A percentile compares a stretch with the other conserved stretches of the same genome.
Conservation (phyloP, 192 early-diverging fungal genomes). For the Coemansia sp. region DNA sequence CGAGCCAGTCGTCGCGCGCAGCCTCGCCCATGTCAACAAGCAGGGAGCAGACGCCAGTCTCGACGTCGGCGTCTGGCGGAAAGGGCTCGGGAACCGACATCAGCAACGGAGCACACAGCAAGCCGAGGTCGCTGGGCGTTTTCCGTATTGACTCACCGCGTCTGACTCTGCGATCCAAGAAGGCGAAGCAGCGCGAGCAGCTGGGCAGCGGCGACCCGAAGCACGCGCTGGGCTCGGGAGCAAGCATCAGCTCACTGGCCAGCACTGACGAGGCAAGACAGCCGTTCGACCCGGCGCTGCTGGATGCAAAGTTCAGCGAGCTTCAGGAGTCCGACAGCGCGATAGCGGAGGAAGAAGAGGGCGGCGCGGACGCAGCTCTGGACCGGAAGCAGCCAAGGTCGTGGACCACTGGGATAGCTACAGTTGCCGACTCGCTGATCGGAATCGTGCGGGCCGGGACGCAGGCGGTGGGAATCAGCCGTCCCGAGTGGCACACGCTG, state of each 20-base stretch:
- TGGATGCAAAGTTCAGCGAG: conserved; percentile 36
- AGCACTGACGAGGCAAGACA: not conserved
- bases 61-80: conserved; percentile 47
- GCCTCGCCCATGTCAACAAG: conserved; percentile 53
- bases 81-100: conserved; percentile 60
- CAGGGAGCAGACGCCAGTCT: conserved; percentile 36
- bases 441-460: conserved; percentile 39
- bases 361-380: conserved; percentile 1
- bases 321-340: conserved; percentile 11
- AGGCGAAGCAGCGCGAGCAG: conserved; percentile 5
- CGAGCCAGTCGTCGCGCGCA: conserved; percentile 36
- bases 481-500: conserved; percentile 39
- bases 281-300: conserved; percentile 21
- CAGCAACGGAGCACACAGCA: conserved; percentile 8
- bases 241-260: conserved; percentile 19
- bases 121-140: conserved; percentile 11
- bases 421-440: conserved; percentile 45
- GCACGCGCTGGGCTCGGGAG: conserved; percentile 10
- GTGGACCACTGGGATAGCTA: conserved; percentile 40
- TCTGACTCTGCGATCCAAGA: conserved; percentile 31
- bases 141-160: conserved; percentile 41
- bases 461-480: conserved; percentile 41
- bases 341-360: conserved; percentile 2
- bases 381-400: conserved; percentile 28
- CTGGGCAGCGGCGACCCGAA: not conserved